Percentiles rank a stretch among this genome's conserved stretches.
Evolutionary conservation across 768 basidiomycete species (phyloP).

Genomic region (Hygrocybe coccinea): DNA sequence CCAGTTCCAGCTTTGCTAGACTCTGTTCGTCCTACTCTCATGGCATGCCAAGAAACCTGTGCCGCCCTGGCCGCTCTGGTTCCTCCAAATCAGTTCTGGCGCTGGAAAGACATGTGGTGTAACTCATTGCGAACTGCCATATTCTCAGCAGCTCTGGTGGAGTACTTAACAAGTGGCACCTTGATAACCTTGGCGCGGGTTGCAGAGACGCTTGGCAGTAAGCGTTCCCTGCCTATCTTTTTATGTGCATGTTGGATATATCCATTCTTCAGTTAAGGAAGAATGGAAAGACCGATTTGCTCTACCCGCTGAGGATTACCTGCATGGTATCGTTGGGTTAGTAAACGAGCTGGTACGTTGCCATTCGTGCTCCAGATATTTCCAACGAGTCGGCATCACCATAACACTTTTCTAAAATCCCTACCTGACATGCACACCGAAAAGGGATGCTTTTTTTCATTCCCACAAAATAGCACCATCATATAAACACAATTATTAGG

Average conservation of each 20-base stretch:
- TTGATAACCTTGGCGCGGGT: slow-evolving; percentile 54
- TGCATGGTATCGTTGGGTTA: slow-evolving; percentile 71
- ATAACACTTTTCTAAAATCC: not conserved
- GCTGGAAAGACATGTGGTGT: slow-evolving; percentile 82
- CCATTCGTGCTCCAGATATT: not conserved
- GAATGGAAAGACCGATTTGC: slow-evolving; percentile 66
- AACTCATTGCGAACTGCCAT: slow-evolving; percentile 62
- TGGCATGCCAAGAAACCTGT: slow-evolving; percentile 48
- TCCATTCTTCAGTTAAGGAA: slow-evolving; percentile 46
- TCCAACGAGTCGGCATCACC: not conserved
- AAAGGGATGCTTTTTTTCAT: too few relatives aligned
- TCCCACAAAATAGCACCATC: too few relatives aligned
- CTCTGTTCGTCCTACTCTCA: slow-evolving; percentile 50
- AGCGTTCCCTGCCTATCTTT: slow-evolving; percentile 1
- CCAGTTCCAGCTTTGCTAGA: slow-evolving; percentile 60
- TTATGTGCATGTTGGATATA: not conserved
- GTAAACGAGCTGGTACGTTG: slow-evolving; percentile 72
- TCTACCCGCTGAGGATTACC: slow-evolving; percentile 71
- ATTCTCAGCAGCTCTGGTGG: slow-evolving; percentile 59
- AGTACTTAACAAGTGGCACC: slow-evolving; percentile 56
- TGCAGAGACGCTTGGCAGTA: slow-evolving; percentile 54
- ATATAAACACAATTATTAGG: too few relatives aligned
- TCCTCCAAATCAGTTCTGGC: slow-evolving; percentile 73
- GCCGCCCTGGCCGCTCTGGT: slow-evolving; percentile 52
- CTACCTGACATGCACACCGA: not conserved